Evolutionary conservation across 2,329 filamentous ascomycete species (phyloP).

Genomic region (Talaromyces atroroseus): DNA sequence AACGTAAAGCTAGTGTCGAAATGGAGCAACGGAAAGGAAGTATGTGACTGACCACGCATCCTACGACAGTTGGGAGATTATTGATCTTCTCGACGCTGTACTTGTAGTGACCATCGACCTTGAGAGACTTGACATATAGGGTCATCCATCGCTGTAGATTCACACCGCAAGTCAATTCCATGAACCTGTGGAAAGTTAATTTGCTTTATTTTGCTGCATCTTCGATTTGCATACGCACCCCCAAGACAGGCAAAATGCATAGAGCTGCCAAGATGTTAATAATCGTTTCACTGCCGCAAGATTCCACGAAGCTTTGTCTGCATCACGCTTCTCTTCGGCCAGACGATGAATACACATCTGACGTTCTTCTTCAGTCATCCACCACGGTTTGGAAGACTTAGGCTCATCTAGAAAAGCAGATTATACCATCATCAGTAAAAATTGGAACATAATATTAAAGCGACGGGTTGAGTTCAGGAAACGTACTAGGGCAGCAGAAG

Average conservation of each 20-base stretch:
- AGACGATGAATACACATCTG: background rate
- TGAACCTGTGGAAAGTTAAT: background rate
- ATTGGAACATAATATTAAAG: background rate
- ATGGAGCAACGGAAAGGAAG: too few species aligned
- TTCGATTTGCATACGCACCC: background rate
- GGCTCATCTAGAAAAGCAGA: slow-evolving; percentile 4
- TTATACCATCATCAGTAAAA: background rate
- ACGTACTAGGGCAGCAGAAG: slow-evolving; percentile 3
- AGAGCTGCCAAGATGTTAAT: slow-evolving; percentile 5
- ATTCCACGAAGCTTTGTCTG: background rate
- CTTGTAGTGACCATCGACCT: slow-evolving; percentile 4
- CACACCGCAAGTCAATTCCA: slow-evolving; percentile 5
- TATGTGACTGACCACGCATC: background rate
- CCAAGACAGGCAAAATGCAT: slow-evolving; percentile 1
- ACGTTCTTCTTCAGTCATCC: slow-evolving; percentile 6
- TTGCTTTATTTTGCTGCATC: background rate
- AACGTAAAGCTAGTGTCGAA: too few species aligned
- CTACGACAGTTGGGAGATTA: slow-evolving; percentile 5
- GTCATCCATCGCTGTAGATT: slow-evolving; percentile 8
- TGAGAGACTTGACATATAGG: slow-evolving; percentile 1
- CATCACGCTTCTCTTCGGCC: slow-evolving; percentile 4
- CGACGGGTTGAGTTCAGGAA: background rate
- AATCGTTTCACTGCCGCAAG: background rate
- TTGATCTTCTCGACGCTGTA: slow-evolving; percentile 5
- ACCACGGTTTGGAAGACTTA: slow-evolving; percentile 2